These are phyloP conservation scores for Thielaviopsis euricoi DNA, from an alignment of 2,329 filamentous ascomycete species.

Conservation along the genomic window DNA sequence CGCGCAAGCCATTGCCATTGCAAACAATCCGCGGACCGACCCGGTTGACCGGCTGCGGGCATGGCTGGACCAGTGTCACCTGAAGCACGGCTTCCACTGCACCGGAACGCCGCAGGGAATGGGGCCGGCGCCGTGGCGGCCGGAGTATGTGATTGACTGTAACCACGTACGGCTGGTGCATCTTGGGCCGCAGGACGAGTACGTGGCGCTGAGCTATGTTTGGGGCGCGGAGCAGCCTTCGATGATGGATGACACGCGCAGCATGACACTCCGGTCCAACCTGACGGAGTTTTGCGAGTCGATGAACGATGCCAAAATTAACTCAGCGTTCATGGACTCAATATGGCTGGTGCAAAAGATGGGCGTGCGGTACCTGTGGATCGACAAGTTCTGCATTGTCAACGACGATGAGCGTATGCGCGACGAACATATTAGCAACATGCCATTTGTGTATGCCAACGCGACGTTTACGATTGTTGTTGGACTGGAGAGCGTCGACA, in stretches of 20 bases:
- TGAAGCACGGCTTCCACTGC: conserved; percentile 26
- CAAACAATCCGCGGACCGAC: conserved; percentile 18
- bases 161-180: conserved; percentile 24
- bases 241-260: conserved; percentile 15
- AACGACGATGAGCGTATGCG: conserved; percentile 26
- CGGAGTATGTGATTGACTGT: conserved; percentile 25
- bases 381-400: conserved; percentile 28
- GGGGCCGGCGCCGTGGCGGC: conserved; percentile 21
- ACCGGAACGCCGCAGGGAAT: conserved; percentile 13
- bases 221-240: conserved; percentile 19
- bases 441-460: conserved; percentile 29
- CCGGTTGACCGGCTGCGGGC: conserved; percentile 24
- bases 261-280: conserved; percentile 22
- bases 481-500: conserved; percentile 23
- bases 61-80: conserved; percentile 28
- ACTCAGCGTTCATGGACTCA: conserved; percentile 26
- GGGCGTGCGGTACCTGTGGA: conserved; percentile 28
- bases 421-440: conserved; percentile 25
- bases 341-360: conserved; percentile 28
- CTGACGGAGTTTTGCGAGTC: conserved; percentile 21
- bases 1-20: conserved; percentile 10
- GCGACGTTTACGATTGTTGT: conserved; percentile 29
- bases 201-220: conserved; percentile 30
- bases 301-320: conserved; percentile 23
- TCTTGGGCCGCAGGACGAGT: conserved; percentile 23